Evolutionary conservation across 2,329 filamentous ascomycete genomes (phyloP), one percentile per base, ranked within the genome.

Genomic region (Stagonosporopsis cucurbitacearum): DNA sequence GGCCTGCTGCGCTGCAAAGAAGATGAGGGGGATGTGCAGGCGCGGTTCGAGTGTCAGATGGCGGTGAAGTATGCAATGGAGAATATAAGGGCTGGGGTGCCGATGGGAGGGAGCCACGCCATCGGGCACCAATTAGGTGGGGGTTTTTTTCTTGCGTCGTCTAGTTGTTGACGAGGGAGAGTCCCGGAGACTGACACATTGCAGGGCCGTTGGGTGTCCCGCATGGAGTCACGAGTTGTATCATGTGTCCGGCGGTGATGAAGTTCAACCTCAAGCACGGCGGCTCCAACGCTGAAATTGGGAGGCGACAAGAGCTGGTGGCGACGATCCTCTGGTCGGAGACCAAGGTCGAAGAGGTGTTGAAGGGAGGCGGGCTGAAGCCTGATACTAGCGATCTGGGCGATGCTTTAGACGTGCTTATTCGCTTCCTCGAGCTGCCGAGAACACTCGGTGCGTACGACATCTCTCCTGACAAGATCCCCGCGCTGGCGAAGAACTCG

Each of bases 31-130:
- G 36, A 49, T 32, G 36, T 49, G 17, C 36, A 30, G 19, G 36
- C 36, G 2, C 23, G 26, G 36, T 19, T 17, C 3, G 13, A 20
- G 19, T 49, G 35, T 13, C 46, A 49, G 26, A 30, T 32, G 23
- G 46, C 23, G n/a, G 46, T 41, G 17, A 12, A 26, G 25, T 40
- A 9, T 22, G 46, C 46, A 6, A 49, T 49, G 46, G 36, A 41
- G 35, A 41, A 40, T 19, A 11, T 49, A 3, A 15, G 25, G 6
- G 25, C 36, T 13, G 46, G 46, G 1, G 36, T 49, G 17, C 46
- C 46, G 7, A 49, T 49, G 46, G 46, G 46, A 13, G 46, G 25
- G 19, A 49, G 46, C 13, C 46, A 49, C 19, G 46, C 46, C 6
- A 25, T 49, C 25, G 46, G 46, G 8, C 46, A 49, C 25, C 46